Conservation (phyloP, 208 protist genomes). For the Acanthamoeba triangularis region DNA sequence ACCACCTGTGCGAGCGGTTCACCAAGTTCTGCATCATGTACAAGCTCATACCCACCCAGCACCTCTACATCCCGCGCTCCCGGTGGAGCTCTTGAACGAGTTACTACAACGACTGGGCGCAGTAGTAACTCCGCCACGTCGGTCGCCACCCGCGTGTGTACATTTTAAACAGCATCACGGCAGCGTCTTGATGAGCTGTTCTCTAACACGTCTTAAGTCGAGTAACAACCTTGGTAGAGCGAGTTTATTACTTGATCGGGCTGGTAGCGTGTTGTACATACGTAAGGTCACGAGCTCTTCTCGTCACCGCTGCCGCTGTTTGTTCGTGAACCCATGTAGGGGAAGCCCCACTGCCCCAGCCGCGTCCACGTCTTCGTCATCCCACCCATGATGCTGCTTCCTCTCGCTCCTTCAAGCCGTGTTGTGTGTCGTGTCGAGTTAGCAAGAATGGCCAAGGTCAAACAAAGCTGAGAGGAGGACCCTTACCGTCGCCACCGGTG, state of each 20-base stretch:
- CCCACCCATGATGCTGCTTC: neutral
- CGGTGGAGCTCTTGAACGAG: constrained; percentile 35
- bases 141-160: too few relatives aligned
- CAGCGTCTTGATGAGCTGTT: too few relatives aligned
- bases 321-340: neutral
- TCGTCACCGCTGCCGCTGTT: neutral
- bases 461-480: too few relatives aligned
- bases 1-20: constrained; percentile 70
- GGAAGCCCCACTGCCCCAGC: neutral
- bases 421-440: too few relatives aligned
- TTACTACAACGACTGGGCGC: too few relatives aligned
- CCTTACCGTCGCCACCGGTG: neutral
- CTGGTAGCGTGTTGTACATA: neutral
- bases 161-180: too few relatives aligned
- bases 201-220: too few relatives aligned
- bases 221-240: too few relatives aligned
- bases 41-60: constrained; percentile 58
- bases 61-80: constrained; percentile 20
- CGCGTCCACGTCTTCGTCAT: neutral
- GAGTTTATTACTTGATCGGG: too few relatives aligned
- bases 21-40: constrained; percentile 71
- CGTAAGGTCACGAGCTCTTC: neutral
- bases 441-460: too few relatives aligned
- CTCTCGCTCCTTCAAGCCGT: neutral
- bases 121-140: too few relatives aligned